Base-by-base conservation (phyloP, 257 asterid genomes). In the Plectranthus barbatus region DNA sequence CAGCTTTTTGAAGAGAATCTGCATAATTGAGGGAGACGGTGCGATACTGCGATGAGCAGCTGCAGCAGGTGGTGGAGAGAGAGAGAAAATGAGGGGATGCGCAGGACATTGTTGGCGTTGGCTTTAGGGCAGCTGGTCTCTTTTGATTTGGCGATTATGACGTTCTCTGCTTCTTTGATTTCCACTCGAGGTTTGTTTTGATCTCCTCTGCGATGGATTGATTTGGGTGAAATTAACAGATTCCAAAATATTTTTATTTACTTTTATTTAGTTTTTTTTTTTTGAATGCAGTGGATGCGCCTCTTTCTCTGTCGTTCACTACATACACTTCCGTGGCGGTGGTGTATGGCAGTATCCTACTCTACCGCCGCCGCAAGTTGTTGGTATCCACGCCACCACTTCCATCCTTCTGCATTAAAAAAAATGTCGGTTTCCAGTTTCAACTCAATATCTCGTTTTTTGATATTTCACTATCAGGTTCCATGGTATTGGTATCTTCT, bases 401-500 rank as follows among this genome's bases (percentile, higher is more conserved):
- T 3, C 10, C 12, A 0, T 7, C 41, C 31, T 26, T 9, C 10
- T 4, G 3, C 8, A 4, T 1, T 23, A 1, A 1, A 23, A 37
- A 37, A 37, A 37, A 37, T 37, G 13, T 8, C 42, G 11, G 9
- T 37, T 37, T 37, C n/a, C n/a, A n/a, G n/a, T n/a, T 34, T 34
- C 40, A 1, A 4, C 1, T 6, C 42, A 48, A 5, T 31, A 0
- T 12, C 7, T n/a, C 31, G 5, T 1, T 3, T 6, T 42, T 4
- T 13, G 17, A 59, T 69, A 23, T 49, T 15, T 78, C 77, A n/a
- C n/a, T n/a, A n/a, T n/a, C 82, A 88, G 96, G 92, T 88, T 55
- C 77, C 92, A 11, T 80, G 87, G 95, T 88, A 88, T 66, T 88
- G 92, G 87, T 88, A 88, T 80, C 77, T 66, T 48, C 74, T 82